Conservation (phyloP, 768 basidiomycete genomes). For the Leccinum rimulosum region DNA sequence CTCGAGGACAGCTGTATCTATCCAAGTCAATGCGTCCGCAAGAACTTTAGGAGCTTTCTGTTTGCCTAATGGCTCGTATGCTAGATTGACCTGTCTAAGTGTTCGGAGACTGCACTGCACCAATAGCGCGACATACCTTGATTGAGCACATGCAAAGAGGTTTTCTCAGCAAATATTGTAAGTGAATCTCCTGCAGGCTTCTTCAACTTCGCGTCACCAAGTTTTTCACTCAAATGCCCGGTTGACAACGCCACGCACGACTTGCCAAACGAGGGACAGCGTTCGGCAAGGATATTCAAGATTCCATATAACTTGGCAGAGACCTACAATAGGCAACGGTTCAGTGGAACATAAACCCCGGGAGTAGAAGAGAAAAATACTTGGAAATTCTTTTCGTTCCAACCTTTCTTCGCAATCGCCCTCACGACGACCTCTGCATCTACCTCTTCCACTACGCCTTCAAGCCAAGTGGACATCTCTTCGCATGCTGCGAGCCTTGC, state of each 20-base stretch:
- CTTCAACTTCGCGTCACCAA: constrained; percentile 95
- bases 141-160: constrained; percentile 88
- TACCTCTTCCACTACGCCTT: constrained; percentile 56
- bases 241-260: constrained; percentile 82
- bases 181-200: constrained; percentile 92
- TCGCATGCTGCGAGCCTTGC: constrained; percentile 82
- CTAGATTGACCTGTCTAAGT: constrained; percentile 40
- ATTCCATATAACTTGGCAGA: constrained; percentile 86
- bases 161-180: constrained; percentile 83
- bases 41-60: constrained; percentile 98
- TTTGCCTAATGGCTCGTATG: constrained; percentile 89
- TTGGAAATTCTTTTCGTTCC: constrained; percentile 99
- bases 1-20: constrained; percentile 80
- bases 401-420: constrained; percentile 87
- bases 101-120: constrained; percentile 10
- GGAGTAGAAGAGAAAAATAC: constrained; percentile 37
- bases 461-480: constrained; percentile 81
- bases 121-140: constrained; percentile 60
- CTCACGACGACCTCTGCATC: constrained; percentile 90
- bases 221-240: constrained; percentile 84
- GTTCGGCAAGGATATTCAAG: constrained; percentile 67
- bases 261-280: constrained; percentile 79
- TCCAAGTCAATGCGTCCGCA: constrained; percentile 87
- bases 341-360: constrained; percentile 6
- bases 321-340: constrained; percentile 51